phyloP scores from a whole-genome alignment of 768 basidiomycete genomes.

The Grammothele lineata region DNA sequence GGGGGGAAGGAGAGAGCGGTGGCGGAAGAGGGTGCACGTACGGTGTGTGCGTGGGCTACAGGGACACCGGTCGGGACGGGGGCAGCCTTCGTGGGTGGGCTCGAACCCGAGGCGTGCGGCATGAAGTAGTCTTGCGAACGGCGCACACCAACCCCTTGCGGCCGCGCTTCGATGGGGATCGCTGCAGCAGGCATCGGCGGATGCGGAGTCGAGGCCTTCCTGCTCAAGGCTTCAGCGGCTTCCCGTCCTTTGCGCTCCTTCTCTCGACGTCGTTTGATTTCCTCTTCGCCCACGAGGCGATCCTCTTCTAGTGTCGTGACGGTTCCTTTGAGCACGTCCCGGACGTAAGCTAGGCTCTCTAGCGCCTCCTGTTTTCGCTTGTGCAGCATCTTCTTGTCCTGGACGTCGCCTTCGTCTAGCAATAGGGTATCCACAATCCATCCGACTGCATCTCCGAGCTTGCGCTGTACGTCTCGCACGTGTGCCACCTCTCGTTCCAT shows the following conservation, averaged over 20 bases:
- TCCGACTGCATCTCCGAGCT: constrained; percentile 62
- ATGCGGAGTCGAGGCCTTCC: constrained; percentile 10
- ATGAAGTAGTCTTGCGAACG: constrained; percentile 20
- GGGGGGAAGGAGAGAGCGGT: constrained; percentile 14
- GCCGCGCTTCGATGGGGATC: constrained; percentile 15
- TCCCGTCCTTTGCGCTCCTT: constrained; percentile 23
- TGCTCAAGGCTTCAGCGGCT: constrained; percentile 17
- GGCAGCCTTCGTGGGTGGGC: constrained; percentile 14
- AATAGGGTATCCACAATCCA: constrained; percentile 74
- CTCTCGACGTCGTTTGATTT: constrained; percentile 33
- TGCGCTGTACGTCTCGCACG: constrained; percentile 53
- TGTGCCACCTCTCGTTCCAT: constrained; percentile 60
- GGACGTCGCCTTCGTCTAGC: constrained; percentile 45
- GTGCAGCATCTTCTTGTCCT: constrained; percentile 39
- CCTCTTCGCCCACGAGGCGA: constrained; percentile 55
- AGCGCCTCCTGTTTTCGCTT: constrained; percentile 56
- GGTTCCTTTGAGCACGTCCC: constrained; percentile 63
- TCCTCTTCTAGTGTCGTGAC: constrained; percentile 56
- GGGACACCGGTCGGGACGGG: constrained; percentile 7
- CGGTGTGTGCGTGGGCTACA: constrained; percentile 10
- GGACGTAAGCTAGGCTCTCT: constrained; percentile 72
- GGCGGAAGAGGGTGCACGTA: constrained; percentile 8
- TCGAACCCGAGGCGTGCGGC: constrained; percentile 15
- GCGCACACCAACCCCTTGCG: constrained; percentile 10
- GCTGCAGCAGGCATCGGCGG: constrained; percentile 21